Base-by-base conservation (phyloP, 2,329 filamentous ascomycete genomes). In the Fonsecaea pugnacius region DNA sequence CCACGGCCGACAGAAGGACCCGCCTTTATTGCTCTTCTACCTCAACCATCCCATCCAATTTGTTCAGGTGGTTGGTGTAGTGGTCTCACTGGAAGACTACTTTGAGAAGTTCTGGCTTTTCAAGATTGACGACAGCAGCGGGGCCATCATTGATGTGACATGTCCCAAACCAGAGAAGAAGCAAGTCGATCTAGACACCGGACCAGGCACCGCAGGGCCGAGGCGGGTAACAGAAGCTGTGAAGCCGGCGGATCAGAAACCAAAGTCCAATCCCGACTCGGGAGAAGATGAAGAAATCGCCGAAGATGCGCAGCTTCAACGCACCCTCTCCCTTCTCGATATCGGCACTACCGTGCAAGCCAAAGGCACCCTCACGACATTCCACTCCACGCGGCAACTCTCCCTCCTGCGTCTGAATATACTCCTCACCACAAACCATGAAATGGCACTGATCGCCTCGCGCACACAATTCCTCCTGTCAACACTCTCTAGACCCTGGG, bases 1-100 rank as follows among this genome's bases (percentile, higher is more conserved):
- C 43, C 51, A 58, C 40, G 16, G 27, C 33, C 43, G 59, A 38
- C 57, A 30, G 16, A 60, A 65, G 27, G 32, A 50, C 27, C 84
- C 27, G 14, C 84, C 85, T 72, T 78, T 81, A 55, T 76, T 86
- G 43, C 85, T 83, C 75, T 92, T 92, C 75, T 83, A 87, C 77
- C 76, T 82, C 56, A 93, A 92, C 75, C 87, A 93, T 69, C 91
- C 91, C 0, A 86, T 94, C 70, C 86, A 87, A 82, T 93, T 88
- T 85, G 85, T 91, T 59, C 87, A 88, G 66, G 76, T 93, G 35
- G 83, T 87, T 7, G 91, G 91, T 33, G 76, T 92, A 8, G 83
- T 94, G 24, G 87, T 92, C 61, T 84, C 85, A 60, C 75, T 84
- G 60, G 79, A 83, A 21, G 69, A 72, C 9, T 69, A 64, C 51